These are phyloP conservation scores for Elongisporangium senticosum DNA, from an alignment of 352 stramenopile species.

Conservation along the genomic window DNA sequence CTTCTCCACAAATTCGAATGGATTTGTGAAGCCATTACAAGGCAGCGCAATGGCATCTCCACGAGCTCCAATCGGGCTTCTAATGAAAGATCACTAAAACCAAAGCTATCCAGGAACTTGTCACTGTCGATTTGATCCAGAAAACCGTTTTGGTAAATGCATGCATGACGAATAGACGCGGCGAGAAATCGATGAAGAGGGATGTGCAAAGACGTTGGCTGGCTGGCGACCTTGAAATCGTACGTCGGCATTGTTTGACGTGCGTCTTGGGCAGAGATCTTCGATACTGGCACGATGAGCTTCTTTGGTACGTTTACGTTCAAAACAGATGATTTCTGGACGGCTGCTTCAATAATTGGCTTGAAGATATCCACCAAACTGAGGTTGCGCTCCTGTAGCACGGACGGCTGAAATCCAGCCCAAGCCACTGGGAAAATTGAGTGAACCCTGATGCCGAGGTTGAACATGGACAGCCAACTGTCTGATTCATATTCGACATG, in stretches of 20 bases:
- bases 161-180: slow-evolving; percentile 63
- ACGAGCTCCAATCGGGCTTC: slow-evolving; percentile 58
- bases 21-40: slow-evolving; percentile 86
- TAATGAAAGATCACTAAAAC: slow-evolving; percentile 38
- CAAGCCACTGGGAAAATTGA: slow-evolving; percentile 78
- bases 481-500: slow-evolving; percentile 88
- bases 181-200: slow-evolving; percentile 79
- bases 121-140: slow-evolving; percentile 36
- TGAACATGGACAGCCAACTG: slow-evolving; percentile 87
- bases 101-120: slow-evolving; percentile 47
- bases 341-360: slow-evolving; percentile 31
- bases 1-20: slow-evolving; percentile 83
- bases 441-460: slow-evolving; percentile 82
- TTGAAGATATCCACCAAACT: slow-evolving; percentile 42
- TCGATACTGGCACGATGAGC: slow-evolving; percentile 25
- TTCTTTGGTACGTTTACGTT: slow-evolving; percentile 59
- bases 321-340: slow-evolving; percentile 37
- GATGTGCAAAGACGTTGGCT: slow-evolving; percentile 71
- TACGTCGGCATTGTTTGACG: slow-evolving; percentile 26
- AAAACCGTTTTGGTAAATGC: slow-evolving; percentile 51
- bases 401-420: slow-evolving; percentile 49
- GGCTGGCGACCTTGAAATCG: slow-evolving; percentile 54
- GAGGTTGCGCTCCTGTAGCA: slow-evolving; percentile 22
- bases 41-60: slow-evolving; percentile 71
- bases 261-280: slow-evolving; percentile 5